These are phyloP conservation scores for Saturnispora quitensis DNA, from an alignment of 805 yeast genomes.

Conservation along the genomic window DNA sequence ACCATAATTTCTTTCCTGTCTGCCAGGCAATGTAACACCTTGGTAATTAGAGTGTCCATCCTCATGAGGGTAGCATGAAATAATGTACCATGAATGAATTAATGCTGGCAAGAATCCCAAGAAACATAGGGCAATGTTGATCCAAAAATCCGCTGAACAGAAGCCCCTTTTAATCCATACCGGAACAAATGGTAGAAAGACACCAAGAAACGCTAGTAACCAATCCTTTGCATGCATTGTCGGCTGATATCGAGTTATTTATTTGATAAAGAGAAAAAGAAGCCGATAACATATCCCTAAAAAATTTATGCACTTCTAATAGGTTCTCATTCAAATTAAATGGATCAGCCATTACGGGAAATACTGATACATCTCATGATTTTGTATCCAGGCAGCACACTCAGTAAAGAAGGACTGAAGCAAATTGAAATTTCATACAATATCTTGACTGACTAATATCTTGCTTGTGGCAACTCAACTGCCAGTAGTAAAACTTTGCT, in stretches of 20 bases:
- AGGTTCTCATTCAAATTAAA: no score
- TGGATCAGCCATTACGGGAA: background rate
- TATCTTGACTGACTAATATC: no score
- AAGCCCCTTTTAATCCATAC: conserved; percentile 61
- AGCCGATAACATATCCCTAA: background rate
- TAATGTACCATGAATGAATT: conserved; percentile 69
- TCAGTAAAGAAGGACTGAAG: no score
- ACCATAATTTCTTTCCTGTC: conserved; percentile 28
- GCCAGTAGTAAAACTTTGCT: no score
- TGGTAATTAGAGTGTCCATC: conserved; percentile 20
- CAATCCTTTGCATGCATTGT: conserved; percentile 33
- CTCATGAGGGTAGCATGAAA: conserved; percentile 53
- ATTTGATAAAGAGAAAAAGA: background rate
- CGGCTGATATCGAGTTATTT: background rate
- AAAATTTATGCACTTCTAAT: background rate
- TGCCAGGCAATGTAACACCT: conserved; percentile 31
- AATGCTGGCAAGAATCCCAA: conserved; percentile 74
- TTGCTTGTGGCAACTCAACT: no score
- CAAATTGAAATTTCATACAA: no score
- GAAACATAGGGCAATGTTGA: conserved; percentile 58
- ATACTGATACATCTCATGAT: background rate
- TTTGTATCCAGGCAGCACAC: no score
- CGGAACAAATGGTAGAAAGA: conserved; percentile 65
- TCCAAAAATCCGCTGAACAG: conserved; percentile 47
- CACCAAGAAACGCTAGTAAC: conserved; percentile 58